Evolutionary conservation across 2,329 filamentous ascomycete genomes (phyloP).

Genomic region (Aspergillus persii): DNA sequence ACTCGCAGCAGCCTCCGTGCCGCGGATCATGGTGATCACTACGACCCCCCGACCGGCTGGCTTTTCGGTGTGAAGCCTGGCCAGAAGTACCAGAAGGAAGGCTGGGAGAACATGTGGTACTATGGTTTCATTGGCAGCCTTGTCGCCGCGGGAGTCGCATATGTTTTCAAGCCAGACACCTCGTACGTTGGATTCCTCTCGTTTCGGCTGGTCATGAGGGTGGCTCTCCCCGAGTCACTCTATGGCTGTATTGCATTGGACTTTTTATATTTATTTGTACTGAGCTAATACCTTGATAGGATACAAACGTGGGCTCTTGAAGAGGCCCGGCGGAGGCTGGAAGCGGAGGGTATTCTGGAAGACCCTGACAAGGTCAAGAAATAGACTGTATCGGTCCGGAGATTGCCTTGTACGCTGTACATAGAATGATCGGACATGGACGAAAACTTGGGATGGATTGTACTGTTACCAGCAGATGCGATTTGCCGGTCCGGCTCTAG

Average conservation of each 20-base stretch:
- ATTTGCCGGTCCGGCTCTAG: slow-evolving; percentile 33
- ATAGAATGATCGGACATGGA: slow-evolving; percentile 38
- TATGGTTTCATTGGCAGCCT: slow-evolving; percentile 82
- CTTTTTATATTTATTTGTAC: neutral
- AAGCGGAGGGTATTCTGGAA: slow-evolving; percentile 88
- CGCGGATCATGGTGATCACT: slow-evolving; percentile 68
- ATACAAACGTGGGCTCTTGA: slow-evolving; percentile 99
- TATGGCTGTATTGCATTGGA: neutral
- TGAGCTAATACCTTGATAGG: slow-evolving; percentile 50
- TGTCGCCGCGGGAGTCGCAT: slow-evolving; percentile 70
- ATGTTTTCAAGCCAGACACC: slow-evolving; percentile 97
- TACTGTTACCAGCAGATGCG: slow-evolving; percentile 29
- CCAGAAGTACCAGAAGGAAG: slow-evolving; percentile 93
- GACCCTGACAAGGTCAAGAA: slow-evolving; percentile 66
- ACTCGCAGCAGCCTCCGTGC: slow-evolving; percentile 40
- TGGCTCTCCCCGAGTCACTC: neutral
- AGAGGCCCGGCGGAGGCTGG: slow-evolving; percentile 90
- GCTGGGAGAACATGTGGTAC: slow-evolving; percentile 86
- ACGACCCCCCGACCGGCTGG: slow-evolving; percentile 88
- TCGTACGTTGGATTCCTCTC: slow-evolving; percentile 65
- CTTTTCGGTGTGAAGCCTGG: slow-evolving; percentile 91
- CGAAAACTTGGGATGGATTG: slow-evolving; percentile 28
- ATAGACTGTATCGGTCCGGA: slow-evolving; percentile 28
- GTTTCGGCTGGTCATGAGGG: neutral
- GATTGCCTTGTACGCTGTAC: slow-evolving; percentile 40